Percentiles rank a stretch among this genome's conserved stretches.
These are phyloP conservation scores for Dendrostoma leiphaemia DNA, from an alignment of 2,329 filamentous ascomycete species.

Conservation along the genomic window DNA sequence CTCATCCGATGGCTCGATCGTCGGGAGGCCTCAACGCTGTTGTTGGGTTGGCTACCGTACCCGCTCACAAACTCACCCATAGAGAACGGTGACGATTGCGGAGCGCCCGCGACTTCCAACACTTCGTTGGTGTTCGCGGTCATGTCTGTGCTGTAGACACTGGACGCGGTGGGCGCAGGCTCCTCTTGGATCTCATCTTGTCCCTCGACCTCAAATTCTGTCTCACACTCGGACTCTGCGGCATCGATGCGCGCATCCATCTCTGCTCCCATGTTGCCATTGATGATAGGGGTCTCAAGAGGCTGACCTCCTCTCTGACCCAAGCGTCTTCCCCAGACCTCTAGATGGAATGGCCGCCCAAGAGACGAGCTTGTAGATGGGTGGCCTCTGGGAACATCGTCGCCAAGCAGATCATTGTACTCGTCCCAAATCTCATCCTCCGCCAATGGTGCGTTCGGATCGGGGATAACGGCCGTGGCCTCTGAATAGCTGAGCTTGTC, in stretches of 20 bases:
- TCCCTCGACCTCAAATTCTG: slow-evolving; percentile 32
- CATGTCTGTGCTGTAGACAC: slow-evolving; percentile 54
- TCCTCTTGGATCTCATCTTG: slow-evolving; percentile 23
- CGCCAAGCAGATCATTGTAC: slow-evolving; percentile 84
- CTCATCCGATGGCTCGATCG: slow-evolving; percentile 15
- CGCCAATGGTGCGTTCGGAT: slow-evolving; percentile 57
- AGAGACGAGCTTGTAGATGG: slow-evolving; percentile 55
- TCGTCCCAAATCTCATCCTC: slow-evolving; percentile 95
- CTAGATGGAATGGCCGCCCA: slow-evolving; percentile 55
- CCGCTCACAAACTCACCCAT: slow-evolving; percentile 41
- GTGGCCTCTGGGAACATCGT: slow-evolving; percentile 45
- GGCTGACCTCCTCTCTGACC: slow-evolving; percentile 33
- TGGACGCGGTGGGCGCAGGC: slow-evolving; percentile 41
- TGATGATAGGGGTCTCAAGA: slow-evolving; percentile 49
- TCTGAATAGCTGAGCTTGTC: slow-evolving; percentile 57
- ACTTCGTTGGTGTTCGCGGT: slow-evolving; percentile 50
- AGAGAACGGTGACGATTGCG: slow-evolving; percentile 42
- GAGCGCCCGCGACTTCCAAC: slow-evolving; percentile 37
- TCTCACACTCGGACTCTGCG: slow-evolving; percentile 21
- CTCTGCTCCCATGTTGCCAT: slow-evolving; percentile 23
- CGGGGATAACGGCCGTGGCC: slow-evolving; percentile 66
- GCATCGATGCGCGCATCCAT: slow-evolving; percentile 1
- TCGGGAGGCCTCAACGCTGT: slow-evolving; percentile 22
- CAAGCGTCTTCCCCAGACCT: slow-evolving; percentile 42
- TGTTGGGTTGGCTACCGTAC: slow-evolving; percentile 37